These are phyloP conservation scores for Sordariomycetes sp. DNA, from an alignment of 2,329 filamentous ascomycete genomes.

Conservation along the genomic window DNA sequence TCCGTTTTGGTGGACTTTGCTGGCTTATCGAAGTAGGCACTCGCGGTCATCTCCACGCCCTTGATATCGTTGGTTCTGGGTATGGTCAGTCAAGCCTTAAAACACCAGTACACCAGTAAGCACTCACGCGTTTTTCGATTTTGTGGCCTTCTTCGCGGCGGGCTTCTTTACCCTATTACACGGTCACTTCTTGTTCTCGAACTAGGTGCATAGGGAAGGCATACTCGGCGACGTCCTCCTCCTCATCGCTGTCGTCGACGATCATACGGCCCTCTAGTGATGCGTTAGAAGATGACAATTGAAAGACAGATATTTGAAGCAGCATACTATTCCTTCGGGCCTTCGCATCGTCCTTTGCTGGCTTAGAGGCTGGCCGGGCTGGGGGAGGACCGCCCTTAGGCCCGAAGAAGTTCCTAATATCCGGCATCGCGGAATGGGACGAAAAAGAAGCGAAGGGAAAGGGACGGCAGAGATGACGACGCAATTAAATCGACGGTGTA, in stretches of 20 bases:
- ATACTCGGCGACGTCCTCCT: constrained; percentile 38
- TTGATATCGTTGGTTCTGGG: constrained; percentile 25
- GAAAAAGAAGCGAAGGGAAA: not conserved
- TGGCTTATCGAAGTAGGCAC: constrained; percentile 40
- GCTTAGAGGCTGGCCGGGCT: constrained; percentile 31
- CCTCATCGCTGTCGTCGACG: constrained; percentile 68
- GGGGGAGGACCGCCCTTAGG: constrained; percentile 52
- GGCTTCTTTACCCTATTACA: constrained; percentile 38
- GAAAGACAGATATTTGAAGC: not conserved
- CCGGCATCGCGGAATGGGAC: constrained; percentile 34
- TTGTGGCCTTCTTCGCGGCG: constrained; percentile 30
- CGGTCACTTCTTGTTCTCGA: constrained; percentile 6
- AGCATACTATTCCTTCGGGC: constrained; percentile 28
- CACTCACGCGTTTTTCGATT: constrained; percentile 41
- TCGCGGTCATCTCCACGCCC: constrained; percentile 38
- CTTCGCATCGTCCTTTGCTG: constrained; percentile 24
- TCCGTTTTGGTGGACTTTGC: constrained; percentile 22
- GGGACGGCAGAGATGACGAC: not conserved
- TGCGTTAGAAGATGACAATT: not conserved
- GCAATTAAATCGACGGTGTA: not conserved
- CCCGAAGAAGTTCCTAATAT: constrained; percentile 86
- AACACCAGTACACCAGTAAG: not conserved
- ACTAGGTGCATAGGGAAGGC: constrained; percentile 11
- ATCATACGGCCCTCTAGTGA: constrained; percentile 49
- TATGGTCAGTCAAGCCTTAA: constrained; percentile 5